Evolutionary conservation across 225 moss, liverwort and hornwort species (phyloP), one percentile per base, ranked within the genome.

Genomic region (Sphagnum tenellum): DNA sequence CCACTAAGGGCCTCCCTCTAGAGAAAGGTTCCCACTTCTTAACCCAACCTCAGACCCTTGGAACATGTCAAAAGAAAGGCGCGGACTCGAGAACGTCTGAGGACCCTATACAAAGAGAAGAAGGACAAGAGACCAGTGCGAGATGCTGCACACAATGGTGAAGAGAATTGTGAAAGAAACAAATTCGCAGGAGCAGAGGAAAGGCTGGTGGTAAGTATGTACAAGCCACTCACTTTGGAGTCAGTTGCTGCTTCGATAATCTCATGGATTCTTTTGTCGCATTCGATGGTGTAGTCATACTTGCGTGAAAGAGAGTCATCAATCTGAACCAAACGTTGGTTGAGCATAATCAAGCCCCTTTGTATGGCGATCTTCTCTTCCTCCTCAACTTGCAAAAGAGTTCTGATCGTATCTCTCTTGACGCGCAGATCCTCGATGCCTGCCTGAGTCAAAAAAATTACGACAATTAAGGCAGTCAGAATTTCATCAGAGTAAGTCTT

Each of bases 191-290:
- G 29, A 29, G 29, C 29, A 29, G 29, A 29, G 29, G 29, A 29
- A 29, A 29, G 29, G 29, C 29, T 29, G 29, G 29, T 29, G 29
- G 29, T 29, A 29, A 29, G 29, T 29, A 29, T 29, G 29, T 29
- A 29, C 29, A 29, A 29, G 29, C 29, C 48, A 47, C 44, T 59
- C 12, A 85, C 94, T 74, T 95, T 95, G 46, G 89, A 91, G 71
- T 95, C 91, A 4, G 91, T 86, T 0, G 75, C 82, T 5, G 91
- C 91, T 29, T 29, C 29, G 1, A 29, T 0, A 55, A 95, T 88
- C 73, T 95, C 91, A 53, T 88, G 88, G 46, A 95, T 95, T 6
- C 86, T 89, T 67, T 95, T 95, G 62, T 95, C 89, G 63, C 92
- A 95, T 48, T 95, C 94, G 11, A 89, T 92, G 9, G 86, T 91